Conservation (phyloP, 805 yeast genomes). For the Hanseniaspora taiwanica region DNA sequence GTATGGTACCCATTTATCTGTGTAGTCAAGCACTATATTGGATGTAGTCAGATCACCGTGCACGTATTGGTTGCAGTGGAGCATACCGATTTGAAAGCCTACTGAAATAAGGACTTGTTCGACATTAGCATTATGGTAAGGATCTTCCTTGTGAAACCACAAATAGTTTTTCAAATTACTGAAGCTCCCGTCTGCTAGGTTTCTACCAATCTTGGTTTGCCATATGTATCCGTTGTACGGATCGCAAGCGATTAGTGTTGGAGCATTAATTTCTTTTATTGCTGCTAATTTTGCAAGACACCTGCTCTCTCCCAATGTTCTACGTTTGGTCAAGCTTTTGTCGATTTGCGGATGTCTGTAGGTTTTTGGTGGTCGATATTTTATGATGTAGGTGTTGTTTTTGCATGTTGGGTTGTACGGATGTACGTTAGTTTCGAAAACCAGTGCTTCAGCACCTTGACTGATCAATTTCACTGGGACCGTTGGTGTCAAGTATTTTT, state of each 20-base stretch:
- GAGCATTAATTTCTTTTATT: conserved; percentile 47
- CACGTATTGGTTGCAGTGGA: conserved; percentile 67
- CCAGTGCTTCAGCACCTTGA: conserved; percentile 88
- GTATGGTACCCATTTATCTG: conserved; percentile 30
- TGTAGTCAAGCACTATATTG: conserved; percentile 48
- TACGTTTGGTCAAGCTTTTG: conserved; percentile 53
- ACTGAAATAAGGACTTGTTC: conserved; percentile 35
- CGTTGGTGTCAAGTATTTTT: conserved; percentile 29
- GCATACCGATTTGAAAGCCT: conserved; percentile 51
- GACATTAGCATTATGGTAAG: conserved; percentile 26
- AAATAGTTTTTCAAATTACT: conserved; percentile 63
- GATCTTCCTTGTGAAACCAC: conserved; percentile 39
- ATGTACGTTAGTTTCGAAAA: conserved; percentile 47
- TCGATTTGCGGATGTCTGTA: conserved; percentile 83
- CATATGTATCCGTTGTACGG: conserved; percentile 66
- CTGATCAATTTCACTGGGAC: conserved; percentile 46
- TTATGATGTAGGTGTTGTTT: conserved; percentile 41
- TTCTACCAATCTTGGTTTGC: conserved; percentile 70
- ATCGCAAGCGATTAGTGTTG: conserved; percentile 66
- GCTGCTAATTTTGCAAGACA: conserved; percentile 43
- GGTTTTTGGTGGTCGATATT: conserved; percentile 80
- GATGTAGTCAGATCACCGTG: conserved; percentile 95
- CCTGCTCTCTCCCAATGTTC: conserved; percentile 79
- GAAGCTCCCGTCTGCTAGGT: conserved; percentile 34
- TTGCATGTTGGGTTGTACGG: conserved; percentile 41